A percentile compares a stretch with the other conserved stretches of the same genome.
phyloP scores from a whole-genome alignment of 345 rosid genomes.

The Hevea brasiliensis region DNA sequence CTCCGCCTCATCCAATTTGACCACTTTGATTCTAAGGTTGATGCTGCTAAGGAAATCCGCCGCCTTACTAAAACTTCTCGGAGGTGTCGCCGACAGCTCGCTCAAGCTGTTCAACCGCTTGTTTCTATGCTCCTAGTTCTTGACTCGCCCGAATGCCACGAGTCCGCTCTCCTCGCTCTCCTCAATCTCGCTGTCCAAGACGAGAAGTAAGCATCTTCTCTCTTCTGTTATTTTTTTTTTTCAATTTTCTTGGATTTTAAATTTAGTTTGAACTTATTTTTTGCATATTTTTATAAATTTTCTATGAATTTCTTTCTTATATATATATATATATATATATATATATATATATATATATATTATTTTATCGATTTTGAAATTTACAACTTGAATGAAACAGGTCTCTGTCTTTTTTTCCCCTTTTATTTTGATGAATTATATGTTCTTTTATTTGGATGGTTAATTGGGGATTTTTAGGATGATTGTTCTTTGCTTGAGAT shows the following conservation, averaged over 20 bases:
- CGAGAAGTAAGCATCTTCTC: slow-evolving; percentile 57
- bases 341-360: no score
- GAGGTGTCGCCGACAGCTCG: slow-evolving; percentile 77
- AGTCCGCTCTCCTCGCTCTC: slow-evolving; percentile 86
- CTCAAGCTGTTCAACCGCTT: slow-evolving; percentile 66
- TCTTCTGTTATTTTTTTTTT: not conserved
- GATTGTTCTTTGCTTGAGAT: slow-evolving; percentile 13
- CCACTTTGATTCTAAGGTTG: slow-evolving; percentile 56
- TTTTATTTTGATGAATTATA: slow-evolving; percentile 11
- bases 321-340: no score
- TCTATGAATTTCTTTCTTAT: not conserved
- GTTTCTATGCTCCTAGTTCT: slow-evolving; percentile 66
- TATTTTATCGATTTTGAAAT: no score
- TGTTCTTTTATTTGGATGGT: no score
- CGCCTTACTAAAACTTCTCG: slow-evolving; percentile 87
- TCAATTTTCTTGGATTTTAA: not conserved
- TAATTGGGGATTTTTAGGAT: no score
- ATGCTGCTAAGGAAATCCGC: slow-evolving; percentile 86
- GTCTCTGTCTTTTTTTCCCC: not conserved
- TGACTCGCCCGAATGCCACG: slow-evolving; percentile 47
- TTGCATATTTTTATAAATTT: no score
- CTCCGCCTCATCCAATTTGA: slow-evolving; percentile 52
- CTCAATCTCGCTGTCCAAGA: slow-evolving; percentile 97
- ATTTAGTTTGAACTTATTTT: no score
- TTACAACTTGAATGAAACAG: not conserved